Evolutionary conservation across 768 basidiomycete species (phyloP), one percentile per base, ranked within the genome.

Genomic region (Suillus weaverae): DNA sequence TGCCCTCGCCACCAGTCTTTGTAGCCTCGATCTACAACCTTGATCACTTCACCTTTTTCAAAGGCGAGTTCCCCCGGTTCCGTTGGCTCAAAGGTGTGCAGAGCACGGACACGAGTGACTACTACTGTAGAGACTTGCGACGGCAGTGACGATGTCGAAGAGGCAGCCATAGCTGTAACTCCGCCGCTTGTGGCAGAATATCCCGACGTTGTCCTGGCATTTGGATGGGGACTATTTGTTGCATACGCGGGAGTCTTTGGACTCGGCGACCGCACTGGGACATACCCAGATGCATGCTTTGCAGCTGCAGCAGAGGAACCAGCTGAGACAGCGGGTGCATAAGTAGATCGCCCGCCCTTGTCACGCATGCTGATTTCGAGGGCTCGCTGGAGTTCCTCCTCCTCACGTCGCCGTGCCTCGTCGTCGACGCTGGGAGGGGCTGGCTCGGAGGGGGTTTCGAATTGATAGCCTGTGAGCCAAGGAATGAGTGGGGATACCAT

Each of bases 1-100:
- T 97, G 95, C 1, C 97, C 97, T 30, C 94, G 79, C 94, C 95
- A 98, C 97, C 97, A 99, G 73, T 97, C 95, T 70, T 93, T 91
- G 76, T 97, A 97, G 30, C 90, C 91, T 32, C 94, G 86, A 74
- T 97, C 95, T 30, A 98, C 89, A 16, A 99, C 96, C 71, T 95
- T 94, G 81, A 98, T 95, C 54, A 97, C 82, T 68, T 97, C 96
- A 2, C 95, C 97, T 68, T 90, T 91, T 60, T 94, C 90, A 71
- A 99, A 97, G 1, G 89, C 88, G 2, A 99, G 84, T 73, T 99
- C 97, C 13, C 95, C 95, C 0, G 89, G 84, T 70, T 96, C 94
- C 0, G 90, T 88, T 0, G 95, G 90, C 56, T 91, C 87, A 69
- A 98, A 99, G 0, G 89, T 86, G 71, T 97, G 95, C 66, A 99